A percentile compares a stretch with the other conserved stretches of the same genome.
These are phyloP conservation scores for Diddensiella santjacobensis DNA, from an alignment of 805 yeast genomes.

Conservation along the genomic window DNA sequence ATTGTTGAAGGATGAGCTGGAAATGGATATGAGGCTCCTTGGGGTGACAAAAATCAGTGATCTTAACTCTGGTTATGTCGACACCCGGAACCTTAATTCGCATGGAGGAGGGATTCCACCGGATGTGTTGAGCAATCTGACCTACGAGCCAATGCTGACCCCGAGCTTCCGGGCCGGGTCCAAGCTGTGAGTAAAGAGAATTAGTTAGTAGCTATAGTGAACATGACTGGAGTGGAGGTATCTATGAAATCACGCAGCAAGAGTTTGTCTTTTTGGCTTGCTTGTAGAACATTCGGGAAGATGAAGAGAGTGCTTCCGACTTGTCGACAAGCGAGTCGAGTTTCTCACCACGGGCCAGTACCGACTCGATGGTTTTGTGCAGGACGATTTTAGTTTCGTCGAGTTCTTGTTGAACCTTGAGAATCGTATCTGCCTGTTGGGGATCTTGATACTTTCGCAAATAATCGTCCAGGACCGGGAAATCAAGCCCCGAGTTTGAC, in stretches of 20 bases:
- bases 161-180: conserved; percentile 45
- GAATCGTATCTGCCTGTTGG: conserved; percentile 89
- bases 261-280: conserved; percentile 95
- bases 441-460: conserved; percentile 92
- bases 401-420: conserved; percentile 96
- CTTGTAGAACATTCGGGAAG: conserved; percentile 91
- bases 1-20: conserved; percentile 64
- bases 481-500: conserved; percentile 44
- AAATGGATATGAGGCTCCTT: conserved; percentile 72
- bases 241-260: conserved; percentile 70
- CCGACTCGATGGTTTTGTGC: conserved; percentile 92
- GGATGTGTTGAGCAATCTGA: conserved; percentile 52
- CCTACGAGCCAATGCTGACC: conserved; percentile 53
- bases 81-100: conserved; percentile 44
- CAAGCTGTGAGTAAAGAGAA: conserved; percentile 22
- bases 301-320: conserved; percentile 83
- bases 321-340: conserved; percentile 92
- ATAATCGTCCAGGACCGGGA: conserved; percentile 62
- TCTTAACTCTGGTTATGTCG: conserved; percentile 59
- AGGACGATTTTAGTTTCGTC: conserved; percentile 96
- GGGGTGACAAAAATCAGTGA: conserved; percentile 65
- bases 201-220: conserved; percentile 4
- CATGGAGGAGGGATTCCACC: conserved; percentile 40
- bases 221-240: background rate
- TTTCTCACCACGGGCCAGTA: conserved; percentile 93